Evolutionary conservation across 192 early-diverging fungal species (phyloP).

Genomic region (Geranomyces variabilis): DNA sequence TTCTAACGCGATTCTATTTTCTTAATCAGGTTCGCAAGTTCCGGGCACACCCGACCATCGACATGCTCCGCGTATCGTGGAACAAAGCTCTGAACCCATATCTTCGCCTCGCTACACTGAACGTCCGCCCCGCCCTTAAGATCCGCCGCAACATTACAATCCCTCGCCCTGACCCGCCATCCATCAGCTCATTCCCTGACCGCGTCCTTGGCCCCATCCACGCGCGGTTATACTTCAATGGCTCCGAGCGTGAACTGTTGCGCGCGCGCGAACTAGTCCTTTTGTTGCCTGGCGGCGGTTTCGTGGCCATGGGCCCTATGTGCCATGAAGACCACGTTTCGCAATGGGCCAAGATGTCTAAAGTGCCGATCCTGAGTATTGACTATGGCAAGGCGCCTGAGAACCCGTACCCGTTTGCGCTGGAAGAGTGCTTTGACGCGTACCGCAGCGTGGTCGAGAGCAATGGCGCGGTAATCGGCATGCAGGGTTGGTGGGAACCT

Average conservation of each 20-base stretch:
- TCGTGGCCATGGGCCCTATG: conserved; percentile 85
- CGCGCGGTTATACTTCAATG: conserved; percentile 52
- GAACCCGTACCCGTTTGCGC: conserved; percentile 87
- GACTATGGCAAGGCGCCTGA: conserved; percentile 97
- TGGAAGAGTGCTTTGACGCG: conserved; percentile 90
- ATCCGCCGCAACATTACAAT: conserved; percentile 51
- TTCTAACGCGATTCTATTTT: background rate
- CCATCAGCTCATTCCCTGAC: conserved; percentile 47
- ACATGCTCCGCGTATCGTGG: conserved; percentile 89
- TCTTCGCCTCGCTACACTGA: conserved; percentile 55
- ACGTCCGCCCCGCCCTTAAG: conserved; percentile 41
- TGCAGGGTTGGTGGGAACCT: conserved; percentile 57
- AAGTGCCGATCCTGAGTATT: conserved; percentile 75
- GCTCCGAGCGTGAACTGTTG: conserved; percentile 37
- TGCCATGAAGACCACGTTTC: conserved; percentile 87
- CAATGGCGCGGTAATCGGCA: conserved; percentile 77
- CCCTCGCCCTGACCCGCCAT: conserved; percentile 40
- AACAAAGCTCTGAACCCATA: conserved; percentile 74
- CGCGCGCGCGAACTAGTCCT: conserved; percentile 43
- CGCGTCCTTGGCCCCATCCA: conserved; percentile 32
- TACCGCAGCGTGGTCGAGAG: conserved; percentile 75
- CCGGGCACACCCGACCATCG: conserved; percentile 74
- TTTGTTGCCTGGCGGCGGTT: conserved; percentile 77
- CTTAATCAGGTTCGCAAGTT: conserved; percentile 63
- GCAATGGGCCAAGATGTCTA: conserved; percentile 74